Evolutionary conservation across 306 rosid species (phyloP).

Genomic region (Prunus padus): DNA sequence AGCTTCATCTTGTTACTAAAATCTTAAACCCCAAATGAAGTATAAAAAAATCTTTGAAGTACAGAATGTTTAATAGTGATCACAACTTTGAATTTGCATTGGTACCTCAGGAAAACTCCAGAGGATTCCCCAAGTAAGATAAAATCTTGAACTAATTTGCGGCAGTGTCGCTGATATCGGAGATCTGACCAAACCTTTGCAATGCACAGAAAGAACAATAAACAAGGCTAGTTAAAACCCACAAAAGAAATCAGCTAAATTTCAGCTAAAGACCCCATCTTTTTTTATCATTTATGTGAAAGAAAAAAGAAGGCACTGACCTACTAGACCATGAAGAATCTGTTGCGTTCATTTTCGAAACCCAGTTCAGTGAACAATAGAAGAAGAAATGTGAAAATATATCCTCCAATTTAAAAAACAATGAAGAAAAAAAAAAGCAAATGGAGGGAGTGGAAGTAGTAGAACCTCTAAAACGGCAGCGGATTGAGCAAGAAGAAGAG

Average conservation of each 20-base stretch:
- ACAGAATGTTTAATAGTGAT: background rate
- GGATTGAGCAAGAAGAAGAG: slow-evolving; percentile 68
- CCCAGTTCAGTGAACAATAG: background rate
- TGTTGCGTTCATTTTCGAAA: slow-evolving; percentile 21
- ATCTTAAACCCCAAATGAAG: background rate
- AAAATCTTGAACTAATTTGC: slow-evolving; percentile 75
- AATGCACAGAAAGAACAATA: background rate
- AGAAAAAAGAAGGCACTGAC: slow-evolving; percentile 43
- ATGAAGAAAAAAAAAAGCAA: background rate
- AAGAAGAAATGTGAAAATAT: slow-evolving; percentile 5
- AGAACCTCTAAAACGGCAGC: slow-evolving; percentile 78
- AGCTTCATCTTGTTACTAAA: slow-evolving; percentile 6
- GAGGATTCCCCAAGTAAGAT: slow-evolving; percentile 73
- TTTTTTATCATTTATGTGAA: background rate
- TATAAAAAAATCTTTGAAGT: background rate
- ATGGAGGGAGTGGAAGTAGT: background rate
- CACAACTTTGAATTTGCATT: background rate
- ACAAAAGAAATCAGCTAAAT: background rate
- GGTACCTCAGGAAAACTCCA: slow-evolving; percentile 87
- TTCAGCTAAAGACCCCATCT: background rate
- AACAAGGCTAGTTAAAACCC: background rate
- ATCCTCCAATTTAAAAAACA: background rate
- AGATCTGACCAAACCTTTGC: slow-evolving; percentile 77
- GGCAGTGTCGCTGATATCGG: slow-evolving; percentile 83
- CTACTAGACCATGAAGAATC: slow-evolving; percentile 86